phyloP scores from a whole-genome alignment of 805 yeast genomes.

The Torulaspora quercuum region DNA sequence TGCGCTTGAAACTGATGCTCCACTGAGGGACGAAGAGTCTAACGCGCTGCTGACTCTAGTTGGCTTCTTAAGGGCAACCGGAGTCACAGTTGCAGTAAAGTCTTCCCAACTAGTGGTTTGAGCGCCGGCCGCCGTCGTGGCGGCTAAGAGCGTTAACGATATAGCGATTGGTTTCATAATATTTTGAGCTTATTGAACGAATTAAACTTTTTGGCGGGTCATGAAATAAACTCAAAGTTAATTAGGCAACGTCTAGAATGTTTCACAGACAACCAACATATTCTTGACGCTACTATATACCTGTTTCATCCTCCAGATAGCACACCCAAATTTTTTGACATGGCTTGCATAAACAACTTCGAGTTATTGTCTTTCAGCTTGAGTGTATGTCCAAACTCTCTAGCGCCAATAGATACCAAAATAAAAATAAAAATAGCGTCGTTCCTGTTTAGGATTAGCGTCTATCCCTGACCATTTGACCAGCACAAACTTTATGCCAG shows the following conservation, averaged over 20 bases:
- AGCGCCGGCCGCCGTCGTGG: constrained; percentile 18
- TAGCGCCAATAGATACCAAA: no score
- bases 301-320: no score
- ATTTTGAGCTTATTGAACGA: not conserved
- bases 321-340: no score
- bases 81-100: constrained; percentile 21
- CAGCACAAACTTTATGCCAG: no score
- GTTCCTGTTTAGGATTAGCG: no score
- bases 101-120: constrained; percentile 22
- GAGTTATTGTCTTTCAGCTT: no score
- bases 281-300: no score
- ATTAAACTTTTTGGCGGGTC: not conserved
- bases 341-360: no score
- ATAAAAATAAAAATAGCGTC: no score
- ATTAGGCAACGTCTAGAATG: not conserved
- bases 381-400: no score
- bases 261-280: not conserved
- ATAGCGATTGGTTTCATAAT: constrained; percentile 10
- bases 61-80: constrained; percentile 15
- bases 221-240: no score
- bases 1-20: not conserved
- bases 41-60: not conserved
- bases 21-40: not conserved
- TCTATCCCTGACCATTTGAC: no score
- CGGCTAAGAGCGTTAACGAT: constrained; percentile 7